phyloP scores from a whole-genome alignment of 2,329 filamentous ascomycete species.

The Aspergillus fructus region DNA sequence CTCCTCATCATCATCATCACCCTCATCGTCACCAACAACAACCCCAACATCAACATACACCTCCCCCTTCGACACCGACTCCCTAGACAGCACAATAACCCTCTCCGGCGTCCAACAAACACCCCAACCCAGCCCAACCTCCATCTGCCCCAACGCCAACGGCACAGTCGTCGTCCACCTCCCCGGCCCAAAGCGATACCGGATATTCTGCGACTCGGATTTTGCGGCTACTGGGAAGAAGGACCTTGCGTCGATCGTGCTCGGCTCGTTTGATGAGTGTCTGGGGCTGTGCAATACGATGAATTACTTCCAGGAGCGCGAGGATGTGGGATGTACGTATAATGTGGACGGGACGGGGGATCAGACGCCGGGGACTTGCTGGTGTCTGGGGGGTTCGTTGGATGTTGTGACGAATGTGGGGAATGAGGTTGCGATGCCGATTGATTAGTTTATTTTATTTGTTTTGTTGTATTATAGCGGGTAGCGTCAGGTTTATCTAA shows the following conservation, averaged over 20 bases:
- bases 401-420: conserved; percentile 1
- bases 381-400: conserved; percentile 2
- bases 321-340: conserved; percentile 5
- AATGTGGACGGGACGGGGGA: conserved; percentile 3
- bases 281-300: conserved; percentile 7
- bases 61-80: background rate
- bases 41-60: background rate
- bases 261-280: conserved; percentile 3
- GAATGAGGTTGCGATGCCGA: conserved; percentile 1
- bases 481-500: too few species aligned
- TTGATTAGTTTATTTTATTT: background rate
- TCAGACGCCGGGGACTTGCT: conserved; percentile 11
- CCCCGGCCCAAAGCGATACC: conserved; percentile 1
- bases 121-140: background rate
- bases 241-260: background rate
- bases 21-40: background rate
- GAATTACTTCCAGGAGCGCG: conserved; percentile 4
- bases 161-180: background rate
- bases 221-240: background rate
- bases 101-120: background rate
- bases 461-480: background rate
- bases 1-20: background rate
- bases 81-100: background rate
- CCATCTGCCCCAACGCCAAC: conserved; percentile 26
- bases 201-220: conserved; percentile 8